Base-by-base conservation (phyloP, 306 rosid species). In the Fagus crenata region DNA sequence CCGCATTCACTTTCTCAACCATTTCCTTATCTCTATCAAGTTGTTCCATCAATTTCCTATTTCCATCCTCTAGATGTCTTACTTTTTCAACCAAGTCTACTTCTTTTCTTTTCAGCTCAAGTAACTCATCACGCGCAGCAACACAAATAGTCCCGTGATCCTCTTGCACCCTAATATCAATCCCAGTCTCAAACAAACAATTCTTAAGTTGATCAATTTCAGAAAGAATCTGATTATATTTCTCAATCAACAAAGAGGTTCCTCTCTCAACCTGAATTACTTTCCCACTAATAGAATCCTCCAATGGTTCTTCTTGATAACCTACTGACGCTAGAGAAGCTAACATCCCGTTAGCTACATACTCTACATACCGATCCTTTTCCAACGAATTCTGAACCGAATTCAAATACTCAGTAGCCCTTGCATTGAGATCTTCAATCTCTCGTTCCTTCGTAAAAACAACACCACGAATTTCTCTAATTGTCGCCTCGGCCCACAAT, bases 31-130 rank as follows among this genome's bases (percentile, higher is more conserved):
- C 86, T 67, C 84, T 87, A 53, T 82, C 93, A 84, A 92, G 85
- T 81, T 87, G 89, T 59, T 85, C 93, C 42, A 83, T 83, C 65
- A 92, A 75, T 75, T 85, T 91, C 78, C 76, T 78, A 78, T 87
- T 96, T 83, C 85, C 90, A 35, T 84, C 85, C 87, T 92, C 97
- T 61, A 91, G 81, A 46, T 53, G 87, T 77, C 79, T 77, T 18
- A 87, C 63, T 67, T 85, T 88, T 74, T 88, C 89, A 73, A 53
- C 69, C 82, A 89, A 74, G 51, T 88, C 86, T 37, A 60, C 74
- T 79, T 90, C 96, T 84, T 81, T 95, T 73, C 89, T 85, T 83
- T 85, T 89, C 81, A 88, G 88, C 69, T 84, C 92, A 81, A 85
- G 76, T 43, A 95, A 82, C 77, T 88, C 89, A 53, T 82, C 80